Conservation (phyloP, 2,329 filamentous ascomycete species). For the Lachnellula subtilissima region DNA sequence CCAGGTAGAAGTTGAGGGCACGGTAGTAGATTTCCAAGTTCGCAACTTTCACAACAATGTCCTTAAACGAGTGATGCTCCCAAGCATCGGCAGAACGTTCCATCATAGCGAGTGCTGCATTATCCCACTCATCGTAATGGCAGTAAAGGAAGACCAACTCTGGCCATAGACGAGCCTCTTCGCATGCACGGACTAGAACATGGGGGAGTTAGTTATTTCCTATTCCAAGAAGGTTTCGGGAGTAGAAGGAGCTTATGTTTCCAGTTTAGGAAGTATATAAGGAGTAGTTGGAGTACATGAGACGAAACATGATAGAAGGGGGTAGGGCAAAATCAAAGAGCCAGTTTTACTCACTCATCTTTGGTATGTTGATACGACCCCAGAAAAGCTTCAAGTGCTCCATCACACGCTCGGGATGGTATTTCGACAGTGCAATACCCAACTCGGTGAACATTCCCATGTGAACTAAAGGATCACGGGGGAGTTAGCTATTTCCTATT, state of each 20-base stretch:
- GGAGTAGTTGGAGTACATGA: no score
- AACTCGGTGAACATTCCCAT: slow-evolving; percentile 97
- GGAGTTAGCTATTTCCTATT: no score
- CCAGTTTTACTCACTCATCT: slow-evolving; percentile 54
- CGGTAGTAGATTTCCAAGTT: slow-evolving; percentile 99
- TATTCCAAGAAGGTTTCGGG: no score
- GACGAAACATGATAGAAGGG: no score
- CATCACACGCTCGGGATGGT: slow-evolving; percentile 94
- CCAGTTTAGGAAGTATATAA: no score
- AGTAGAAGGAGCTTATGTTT: no score
- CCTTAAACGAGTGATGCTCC: slow-evolving; percentile 99
- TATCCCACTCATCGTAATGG: slow-evolving; percentile 98
- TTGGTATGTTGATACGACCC: slow-evolving; percentile 95
- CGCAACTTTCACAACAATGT: slow-evolving; percentile 94
- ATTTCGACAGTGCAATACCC: slow-evolving; percentile 87
- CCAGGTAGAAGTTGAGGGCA: slow-evolving; percentile 91
- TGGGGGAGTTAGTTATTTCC: no score
- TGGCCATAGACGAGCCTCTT: slow-evolving; percentile 94
- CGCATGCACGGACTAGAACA: slow-evolving; percentile 63
- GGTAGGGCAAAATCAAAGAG: no score
- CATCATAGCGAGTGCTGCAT: slow-evolving; percentile 95
- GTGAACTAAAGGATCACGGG: slow-evolving; percentile 48
- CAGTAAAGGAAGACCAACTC: slow-evolving; percentile 97
- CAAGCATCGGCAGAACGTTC: slow-evolving; percentile 95
- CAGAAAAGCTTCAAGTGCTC: slow-evolving; percentile 99